Conservation (phyloP, 75 land plant genomes). For the Selaginella moellendorffii region DNA sequence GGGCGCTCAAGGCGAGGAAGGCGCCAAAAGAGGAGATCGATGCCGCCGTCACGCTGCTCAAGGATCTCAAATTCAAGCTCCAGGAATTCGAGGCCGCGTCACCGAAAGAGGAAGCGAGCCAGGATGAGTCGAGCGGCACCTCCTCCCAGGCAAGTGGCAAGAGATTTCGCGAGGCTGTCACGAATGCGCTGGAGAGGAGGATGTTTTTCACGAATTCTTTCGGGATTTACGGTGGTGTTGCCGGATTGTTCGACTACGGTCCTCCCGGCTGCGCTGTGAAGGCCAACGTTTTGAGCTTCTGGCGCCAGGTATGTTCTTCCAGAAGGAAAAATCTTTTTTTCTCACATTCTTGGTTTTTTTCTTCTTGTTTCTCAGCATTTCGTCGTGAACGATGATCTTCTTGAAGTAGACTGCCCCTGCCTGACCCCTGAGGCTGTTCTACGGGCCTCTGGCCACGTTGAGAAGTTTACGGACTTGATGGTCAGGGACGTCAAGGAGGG, state of each 20-base stretch:
- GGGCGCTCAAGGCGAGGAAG: slow-evolving; percentile 29
- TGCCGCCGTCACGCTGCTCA: slow-evolving; percentile 30
- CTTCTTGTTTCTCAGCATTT: slow-evolving; percentile 43
- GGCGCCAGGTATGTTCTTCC: slow-evolving; percentile 58
- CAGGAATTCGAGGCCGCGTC: slow-evolving; percentile 25
- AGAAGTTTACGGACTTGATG: slow-evolving; percentile 94
- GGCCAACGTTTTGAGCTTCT: slow-evolving; percentile 68
- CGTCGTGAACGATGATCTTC: slow-evolving; percentile 82
- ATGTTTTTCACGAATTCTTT: slow-evolving; percentile 67
- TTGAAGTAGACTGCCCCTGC: slow-evolving; percentile 93
- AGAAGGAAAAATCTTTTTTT: not conserved
- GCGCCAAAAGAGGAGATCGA: slow-evolving; percentile 29
- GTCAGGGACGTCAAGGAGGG: slow-evolving; percentile 91
- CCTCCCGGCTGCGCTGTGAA: slow-evolving; percentile 89
- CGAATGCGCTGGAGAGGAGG: slow-evolving; percentile 62
- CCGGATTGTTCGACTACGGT: slow-evolving; percentile 82
- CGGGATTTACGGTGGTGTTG: slow-evolving; percentile 82
- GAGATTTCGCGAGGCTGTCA: slow-evolving; percentile 54
- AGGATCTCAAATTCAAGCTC: slow-evolving; percentile 33
- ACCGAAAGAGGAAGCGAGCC: slow-evolving; percentile 3
- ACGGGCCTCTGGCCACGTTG: slow-evolving; percentile 96
- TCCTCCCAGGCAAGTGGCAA: too few relatives aligned
- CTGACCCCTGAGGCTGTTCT: slow-evolving; percentile 88
- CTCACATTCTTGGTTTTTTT: not conserved
- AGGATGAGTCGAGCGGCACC: too few relatives aligned